Conservation (phyloP, 768 basidiomycete species). For the Ramaria sp. region DNA sequence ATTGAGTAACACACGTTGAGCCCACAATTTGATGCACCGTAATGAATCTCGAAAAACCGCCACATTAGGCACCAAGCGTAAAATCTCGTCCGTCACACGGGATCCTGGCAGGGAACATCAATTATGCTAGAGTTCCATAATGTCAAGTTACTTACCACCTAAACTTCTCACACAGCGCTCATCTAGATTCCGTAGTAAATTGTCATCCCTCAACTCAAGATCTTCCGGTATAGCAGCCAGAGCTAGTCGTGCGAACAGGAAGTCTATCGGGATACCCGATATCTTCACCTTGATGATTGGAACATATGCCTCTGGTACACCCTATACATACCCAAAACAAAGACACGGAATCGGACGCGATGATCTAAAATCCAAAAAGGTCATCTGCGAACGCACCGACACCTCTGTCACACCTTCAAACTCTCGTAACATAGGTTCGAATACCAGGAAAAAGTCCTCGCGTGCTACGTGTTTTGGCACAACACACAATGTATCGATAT, state of each 20-base stretch:
- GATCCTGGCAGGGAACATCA: constrained; percentile 46
- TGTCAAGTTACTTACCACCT: constrained; percentile 43
- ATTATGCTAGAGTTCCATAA: background rate
- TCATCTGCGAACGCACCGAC: constrained; percentile 47
- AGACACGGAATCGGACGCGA: background rate
- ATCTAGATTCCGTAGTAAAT: constrained; percentile 83
- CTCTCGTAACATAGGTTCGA: constrained; percentile 80
- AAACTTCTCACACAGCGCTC: constrained; percentile 93
- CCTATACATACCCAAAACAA: constrained; percentile 34
- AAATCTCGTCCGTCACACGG: constrained; percentile 89
- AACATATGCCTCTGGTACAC: constrained; percentile 94
- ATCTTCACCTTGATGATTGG: constrained; percentile 92
- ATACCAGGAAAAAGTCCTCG: constrained; percentile 91
- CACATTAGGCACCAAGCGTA: constrained; percentile 90
- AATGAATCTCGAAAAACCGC: constrained; percentile 90
- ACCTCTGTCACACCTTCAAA: constrained; percentile 80
- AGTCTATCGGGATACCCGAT: constrained; percentile 85
- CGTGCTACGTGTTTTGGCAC: constrained; percentile 93
- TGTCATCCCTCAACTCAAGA: constrained; percentile 82
- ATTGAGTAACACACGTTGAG: constrained; percentile 55
- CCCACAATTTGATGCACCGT: constrained; percentile 97
- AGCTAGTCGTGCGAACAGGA: constrained; percentile 84
- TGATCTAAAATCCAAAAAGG: background rate
- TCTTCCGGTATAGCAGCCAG: constrained; percentile 87
- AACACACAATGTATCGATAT: constrained; percentile 98